Base-by-base conservation (phyloP, 163 green algal genomes). In the Botryococcus braunii region DNA sequence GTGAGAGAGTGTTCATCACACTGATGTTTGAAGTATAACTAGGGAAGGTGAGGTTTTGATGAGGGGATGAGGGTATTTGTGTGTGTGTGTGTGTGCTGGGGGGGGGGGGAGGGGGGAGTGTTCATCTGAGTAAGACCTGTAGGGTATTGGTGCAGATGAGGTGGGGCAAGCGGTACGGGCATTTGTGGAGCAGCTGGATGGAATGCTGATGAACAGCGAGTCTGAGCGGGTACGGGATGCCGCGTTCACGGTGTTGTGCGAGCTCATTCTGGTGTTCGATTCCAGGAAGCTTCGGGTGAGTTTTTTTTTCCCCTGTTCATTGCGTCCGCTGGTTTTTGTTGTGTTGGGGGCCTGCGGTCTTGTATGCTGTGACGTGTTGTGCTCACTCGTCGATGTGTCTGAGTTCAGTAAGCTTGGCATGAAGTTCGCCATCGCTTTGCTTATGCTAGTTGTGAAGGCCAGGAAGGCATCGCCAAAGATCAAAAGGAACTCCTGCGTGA, bases 261-360 rank as follows among this genome's bases (percentile, higher is more conserved):
- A 83, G 34, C 25, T 78, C 11, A 64, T 77, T 27, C 46, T 74
- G 13, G 40, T 83, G 11, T 83, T 83, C 63, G 73, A 64, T 67
- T 34, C 48, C 35, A 37, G 47, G 47, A 82, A 74, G 62, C 49
- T 74, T 4, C 47, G n/a, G 64, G 64, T 69, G 27, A 56, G 34
- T 17, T 7, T 65, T 65, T 17, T 31, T 29, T 38, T 6, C 3
- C 61, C 38, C 21, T 52, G 0, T 9, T 37, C 6, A 23, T 31
- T n/a, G n/a, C n/a, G n/a, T n/a, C n/a, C n/a, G n/a, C n/a, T n/a
- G n/a, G n/a, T n/a, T n/a, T n/a, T n/a, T n/a, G n/a, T n/a, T n/a
- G n/a, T n/a, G n/a, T n/a, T n/a, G n/a, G n/a, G n/a, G n/a, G n/a
- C n/a, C n/a, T n/a, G n/a, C n/a, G n/a, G n/a, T n/a, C n/a, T n/a